Evolutionary conservation across 176 grass and related monocot genomes (phyloP), one percentile per base, ranked within the genome.

Genomic region (Phragmites australis): DNA sequence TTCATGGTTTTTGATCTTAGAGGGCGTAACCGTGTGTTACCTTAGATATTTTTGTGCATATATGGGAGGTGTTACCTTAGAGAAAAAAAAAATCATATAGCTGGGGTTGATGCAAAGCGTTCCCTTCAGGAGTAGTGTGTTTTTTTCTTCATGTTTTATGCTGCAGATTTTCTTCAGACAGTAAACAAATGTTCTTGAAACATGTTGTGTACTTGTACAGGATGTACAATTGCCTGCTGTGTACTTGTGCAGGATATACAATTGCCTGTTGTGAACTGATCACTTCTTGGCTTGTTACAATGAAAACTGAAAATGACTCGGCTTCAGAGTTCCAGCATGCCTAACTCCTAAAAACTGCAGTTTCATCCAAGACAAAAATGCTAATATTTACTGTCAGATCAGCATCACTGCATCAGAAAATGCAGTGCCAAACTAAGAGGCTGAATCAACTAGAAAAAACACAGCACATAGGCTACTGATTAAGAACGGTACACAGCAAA

Each of bases 31-130:
- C 9, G 6, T 79, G 55, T 48, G 22, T 52, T 50, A 51, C 18
- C 39, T n/a, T 57, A 77, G 17, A 81, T 65, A 66, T 44, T 75
- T 44, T 49, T 89, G 78, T 85, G 57, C 30, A 76, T 54, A 70
- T 42, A 54, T 81, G 47, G 56, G 71, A 27, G 30, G 15, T 75
- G 45, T 52, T 59, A 42, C n/a, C 32, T 7, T 52, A 80, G 49
- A 47, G 13, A 25, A 68, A 61, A 37, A 70, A 30, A 32, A 45
- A 44, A 52, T 51, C 51, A 34, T 43, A 69, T 70, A 75, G 68
- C 34, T 75, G 62, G 81, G 61, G 76, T 75, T 75, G 29, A 84
- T 84, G 81, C 61, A 75, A 85, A 71, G 55, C 41, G 30, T 61
- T 61, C 57, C 64, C 64, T 73, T 27, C 12, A 68, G 40, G 49